Evolutionary conservation across 2,329 filamentous ascomycete species (phyloP), one percentile per base, ranked within the genome.

Genomic region (Escovopsis sp.): DNA sequence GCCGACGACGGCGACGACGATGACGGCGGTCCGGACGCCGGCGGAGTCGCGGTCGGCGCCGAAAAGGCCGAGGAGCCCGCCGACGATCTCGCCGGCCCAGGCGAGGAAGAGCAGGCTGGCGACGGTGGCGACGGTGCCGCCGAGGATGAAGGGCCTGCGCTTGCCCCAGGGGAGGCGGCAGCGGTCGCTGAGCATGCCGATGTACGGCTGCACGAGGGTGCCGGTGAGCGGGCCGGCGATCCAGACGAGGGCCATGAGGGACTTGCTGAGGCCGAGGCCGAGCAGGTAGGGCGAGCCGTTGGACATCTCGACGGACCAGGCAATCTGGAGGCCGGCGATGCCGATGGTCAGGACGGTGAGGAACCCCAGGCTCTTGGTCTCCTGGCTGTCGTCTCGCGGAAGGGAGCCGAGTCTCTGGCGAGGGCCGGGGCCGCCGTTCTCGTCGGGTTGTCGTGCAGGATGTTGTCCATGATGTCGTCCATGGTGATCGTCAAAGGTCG

Each of bases 251-350:
- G 83, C 81, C 65, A 88, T 79, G 30, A 87, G 60, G 27, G 81
- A 79, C 61, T 88, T 87, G 66, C 76, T 85, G 56, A 90, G 68
- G 10, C 83, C 83, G 21, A 90, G 70, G 1, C 82, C 86, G 28
- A 88, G 62, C 28, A 90, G 62, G 50, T 81, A 90, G 5, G 83
- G 82, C 35, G 88, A 94, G 47, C 87, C 87, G 62, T 93, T 88
- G 36, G 86, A 93, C 29, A 94, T 67, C 57, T 96, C 88, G 29
- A 94, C 86, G 2, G 87, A 87, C 88, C 88, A 96, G 19, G 88
- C 86, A 46, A 96, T 81, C 60, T 96, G 88, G 42, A 96, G 64
- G 17, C 84, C 88, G 40, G 84, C 84, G 45, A 94, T 82, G 51
- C 82, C 77, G 41, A 94, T 66, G 6, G 88, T 94, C 56, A 96